A percentile compares a stretch with the other conserved stretches of the same genome.
Conservation (phyloP, 306 rosid genomes). For the Quercus agrifolia region DNA sequence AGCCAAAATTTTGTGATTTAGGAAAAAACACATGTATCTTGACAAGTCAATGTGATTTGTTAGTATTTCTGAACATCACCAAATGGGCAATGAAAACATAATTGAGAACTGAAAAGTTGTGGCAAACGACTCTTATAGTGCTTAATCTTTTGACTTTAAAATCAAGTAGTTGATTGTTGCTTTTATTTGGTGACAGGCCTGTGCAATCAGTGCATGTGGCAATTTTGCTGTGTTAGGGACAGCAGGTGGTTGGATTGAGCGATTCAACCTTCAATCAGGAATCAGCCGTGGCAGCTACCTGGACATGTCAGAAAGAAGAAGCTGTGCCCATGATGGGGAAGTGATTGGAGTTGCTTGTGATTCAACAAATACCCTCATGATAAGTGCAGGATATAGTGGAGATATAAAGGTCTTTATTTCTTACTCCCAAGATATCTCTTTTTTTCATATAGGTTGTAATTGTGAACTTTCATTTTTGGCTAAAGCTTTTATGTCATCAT, state of each 20-base stretch:
- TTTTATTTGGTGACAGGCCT: slow-evolving; percentile 58
- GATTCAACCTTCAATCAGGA: slow-evolving; percentile 95
- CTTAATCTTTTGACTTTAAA: neutral
- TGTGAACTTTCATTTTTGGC: neutral
- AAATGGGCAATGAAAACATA: neutral
- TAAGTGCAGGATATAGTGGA: slow-evolving; percentile 89
- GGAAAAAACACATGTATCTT: neutral
- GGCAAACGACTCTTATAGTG: neutral
- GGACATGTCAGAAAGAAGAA: slow-evolving; percentile 50
- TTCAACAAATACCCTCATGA: slow-evolving; percentile 82
- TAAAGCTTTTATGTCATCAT: neutral
- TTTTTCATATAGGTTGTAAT: neutral
- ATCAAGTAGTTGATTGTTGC: slow-evolving; percentile 17
- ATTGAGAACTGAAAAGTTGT: neutral
- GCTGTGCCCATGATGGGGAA: slow-evolving; percentile 80
- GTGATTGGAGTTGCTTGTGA: slow-evolving; percentile 97
- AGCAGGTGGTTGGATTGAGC: slow-evolving; percentile 96
- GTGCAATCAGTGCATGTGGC: slow-evolving; percentile 94
- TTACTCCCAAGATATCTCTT: neutral
- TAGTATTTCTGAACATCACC: neutral
- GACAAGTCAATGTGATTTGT: slow-evolving; percentile 5
- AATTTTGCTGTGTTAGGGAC: slow-evolving; percentile 91
- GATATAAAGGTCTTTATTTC: slow-evolving; percentile 68
- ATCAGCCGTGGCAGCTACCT: slow-evolving; percentile 72
- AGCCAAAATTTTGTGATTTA: neutral